Base-by-base conservation (phyloP, 75 land plant genomes). In the Cunninghamia lanceolata region DNA sequence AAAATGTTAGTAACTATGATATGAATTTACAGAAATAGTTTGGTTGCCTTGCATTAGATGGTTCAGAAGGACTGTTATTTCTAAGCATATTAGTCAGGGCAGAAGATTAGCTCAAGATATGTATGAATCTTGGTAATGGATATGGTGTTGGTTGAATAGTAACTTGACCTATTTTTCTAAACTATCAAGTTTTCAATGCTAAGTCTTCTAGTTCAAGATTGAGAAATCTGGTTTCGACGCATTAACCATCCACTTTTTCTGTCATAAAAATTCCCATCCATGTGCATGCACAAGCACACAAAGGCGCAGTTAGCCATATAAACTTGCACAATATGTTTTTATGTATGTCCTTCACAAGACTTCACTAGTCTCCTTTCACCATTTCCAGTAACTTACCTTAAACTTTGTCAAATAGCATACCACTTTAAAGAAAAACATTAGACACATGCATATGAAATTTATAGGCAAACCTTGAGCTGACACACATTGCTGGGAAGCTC, bases 391-490 rank as follows among this genome's bases (percentile, higher is more conserved):
- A 79, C 46, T 40, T 38, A 28, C 46, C 46, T 79, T 43, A 79
- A 43, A 79, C 21, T 21, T 6, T 38, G 4, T 11, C 6, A 17
- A 28, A 39, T 17, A 25, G 39, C n/a, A 28, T 0, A 25, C 46
- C 82, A 79, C n/a, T 79, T 79, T 10, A 2, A 40, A 42, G 47
- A 28, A 79, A 42, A 78, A 19, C 21, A 8, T 79, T 28, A 28
- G 3, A 80, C 14, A 80, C 13, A 13, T 45, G 34, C 0, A 2
- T 9, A 45, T 45, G 82, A 80, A 25, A 52, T 28, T 80, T 45
- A 80, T n/a, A 11, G 82, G 34, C 50, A 80, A n/a, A 80, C 82
- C 82, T 80, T 80, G n/a, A 80, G 82, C 46, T 80, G 82, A 47
- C 82, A 80, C 25, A 43, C 82, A 43, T 47, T 80, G 82, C 82